A percentile compares a stretch with the other conserved stretches of the same genome.
phyloP scores from a whole-genome alignment of 2,329 filamentous ascomycete genomes.

The Immersiporthe knoxdaviesiana region DNA sequence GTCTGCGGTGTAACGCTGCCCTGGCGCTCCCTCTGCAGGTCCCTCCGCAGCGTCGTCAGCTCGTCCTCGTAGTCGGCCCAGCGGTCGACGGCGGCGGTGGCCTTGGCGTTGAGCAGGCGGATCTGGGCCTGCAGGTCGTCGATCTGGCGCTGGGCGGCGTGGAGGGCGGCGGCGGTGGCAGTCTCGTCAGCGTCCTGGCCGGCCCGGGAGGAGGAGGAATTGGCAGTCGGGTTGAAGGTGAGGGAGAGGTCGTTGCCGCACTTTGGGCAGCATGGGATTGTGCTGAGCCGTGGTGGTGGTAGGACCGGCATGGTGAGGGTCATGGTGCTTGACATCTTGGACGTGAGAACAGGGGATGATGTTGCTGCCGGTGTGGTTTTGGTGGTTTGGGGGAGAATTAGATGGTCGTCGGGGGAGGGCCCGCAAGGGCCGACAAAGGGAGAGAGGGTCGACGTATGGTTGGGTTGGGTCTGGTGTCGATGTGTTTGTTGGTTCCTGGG shows the following conservation, averaged over 20 bases:
- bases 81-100: slow-evolving; percentile 64
- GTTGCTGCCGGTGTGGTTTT: neutral
- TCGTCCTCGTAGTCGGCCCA: slow-evolving; percentile 84
- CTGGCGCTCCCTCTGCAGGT: slow-evolving; percentile 36
- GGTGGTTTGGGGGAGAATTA: neutral
- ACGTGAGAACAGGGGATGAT: slow-evolving; percentile 12
- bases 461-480: neutral
- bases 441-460: neutral
- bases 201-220: slow-evolving; percentile 42
- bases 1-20: slow-evolving; percentile 31
- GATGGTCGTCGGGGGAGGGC: neutral
- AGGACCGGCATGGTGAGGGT: slow-evolving; percentile 41
- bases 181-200: slow-evolving; percentile 33
- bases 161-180: slow-evolving; percentile 48
- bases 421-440: neutral
- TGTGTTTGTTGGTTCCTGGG: neutral
- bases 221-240: slow-evolving; percentile 40
- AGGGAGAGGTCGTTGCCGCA: slow-evolving; percentile 50
- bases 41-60: slow-evolving; percentile 59
- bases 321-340: slow-evolving; percentile 37
- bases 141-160: slow-evolving; percentile 62
- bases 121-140: slow-evolving; percentile 73
- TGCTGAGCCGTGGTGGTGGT: slow-evolving; percentile 32
- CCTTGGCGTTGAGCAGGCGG: slow-evolving; percentile 70
- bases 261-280: slow-evolving; percentile 50